phyloP scores from a whole-genome alignment of 352 stramenopile species.

The Pythium vanterpoolii region DNA sequence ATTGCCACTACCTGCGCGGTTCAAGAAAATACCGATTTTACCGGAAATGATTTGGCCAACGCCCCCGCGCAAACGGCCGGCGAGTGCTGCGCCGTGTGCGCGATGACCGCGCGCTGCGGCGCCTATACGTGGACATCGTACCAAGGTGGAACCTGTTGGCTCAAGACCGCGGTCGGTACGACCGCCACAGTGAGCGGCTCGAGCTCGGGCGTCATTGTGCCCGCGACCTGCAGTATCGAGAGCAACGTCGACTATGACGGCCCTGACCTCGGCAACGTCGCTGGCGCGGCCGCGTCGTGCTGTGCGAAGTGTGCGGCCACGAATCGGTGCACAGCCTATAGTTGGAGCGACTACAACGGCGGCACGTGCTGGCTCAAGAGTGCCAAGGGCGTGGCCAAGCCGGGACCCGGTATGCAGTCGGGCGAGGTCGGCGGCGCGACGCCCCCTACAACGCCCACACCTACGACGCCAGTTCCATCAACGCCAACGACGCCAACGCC shows the following conservation, averaged over 20 bases:
- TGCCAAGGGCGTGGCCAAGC: conserved; percentile 1
- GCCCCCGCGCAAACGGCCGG: background rate
- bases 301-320: conserved; percentile 20
- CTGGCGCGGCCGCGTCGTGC: conserved; percentile 9
- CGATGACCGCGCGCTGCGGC: background rate
- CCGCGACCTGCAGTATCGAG: conserved; percentile 2
- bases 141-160: conserved; percentile 46
- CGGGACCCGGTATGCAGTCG: background rate
- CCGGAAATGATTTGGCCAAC: conserved; percentile 27
- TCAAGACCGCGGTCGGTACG: conserved; percentile 29
- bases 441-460: background rate
- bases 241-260: conserved; percentile 1
- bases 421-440: background rate
- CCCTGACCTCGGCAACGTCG: conserved; percentile 7
- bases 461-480: background rate
- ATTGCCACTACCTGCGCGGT: background rate
- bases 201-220: background rate
- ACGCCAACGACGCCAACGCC: conserved; percentile 2
- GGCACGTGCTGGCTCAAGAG: conserved; percentile 33
- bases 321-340: conserved; percentile 7
- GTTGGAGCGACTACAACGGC: conserved; percentile 9
- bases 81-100: conserved; percentile 24
- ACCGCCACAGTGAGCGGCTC: background rate
- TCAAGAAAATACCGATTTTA: conserved; percentile 26
- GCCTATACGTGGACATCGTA: conserved; percentile 41